Evolutionary conservation across 2,329 filamentous ascomycete genomes (phyloP).

Genomic region (Colletotrichum caudatum): DNA sequence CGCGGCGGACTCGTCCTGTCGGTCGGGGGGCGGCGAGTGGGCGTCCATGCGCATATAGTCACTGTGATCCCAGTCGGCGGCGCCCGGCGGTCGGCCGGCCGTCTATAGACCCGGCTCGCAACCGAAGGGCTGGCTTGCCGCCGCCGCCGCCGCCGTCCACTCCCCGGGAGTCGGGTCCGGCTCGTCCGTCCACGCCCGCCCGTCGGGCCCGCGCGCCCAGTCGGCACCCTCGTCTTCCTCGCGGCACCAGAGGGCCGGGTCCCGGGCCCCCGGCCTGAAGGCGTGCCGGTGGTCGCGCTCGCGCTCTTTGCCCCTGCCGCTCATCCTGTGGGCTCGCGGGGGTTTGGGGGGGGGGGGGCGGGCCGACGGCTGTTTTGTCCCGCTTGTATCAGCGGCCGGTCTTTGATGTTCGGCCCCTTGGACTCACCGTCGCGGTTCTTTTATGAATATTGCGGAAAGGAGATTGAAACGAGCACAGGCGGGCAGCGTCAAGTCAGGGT

Average conservation of each 20-base stretch:
- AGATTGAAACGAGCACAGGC: not conserved
- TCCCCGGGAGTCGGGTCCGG: not conserved
- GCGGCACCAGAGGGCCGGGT: not conserved
- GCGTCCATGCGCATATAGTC: not conserved
- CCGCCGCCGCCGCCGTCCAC: not conserved
- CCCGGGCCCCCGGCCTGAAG: not conserved
- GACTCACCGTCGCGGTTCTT: not conserved
- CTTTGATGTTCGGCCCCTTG: not conserved
- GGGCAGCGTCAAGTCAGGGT: too few species aligned
- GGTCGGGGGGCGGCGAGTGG: not conserved
- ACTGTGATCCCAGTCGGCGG: not conserved
- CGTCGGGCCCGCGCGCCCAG: not conserved
- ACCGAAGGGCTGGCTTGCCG: not conserved
- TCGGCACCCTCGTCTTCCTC: not conserved
- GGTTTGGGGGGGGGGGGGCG: too few species aligned
- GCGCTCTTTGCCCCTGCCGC: not conserved
- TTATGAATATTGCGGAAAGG: not conserved
- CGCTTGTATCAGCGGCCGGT: not conserved
- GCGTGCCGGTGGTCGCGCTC: not conserved
- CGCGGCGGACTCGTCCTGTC: not conserved
- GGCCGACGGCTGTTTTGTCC: not conserved
- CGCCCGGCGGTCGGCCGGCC: not conserved
- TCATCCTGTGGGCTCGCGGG: not conserved
- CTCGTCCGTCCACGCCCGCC: not conserved
- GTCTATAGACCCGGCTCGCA: not conserved